These are phyloP conservation scores for Fonsecaea nubica DNA, from an alignment of 2,329 filamentous ascomycete genomes.

Conservation along the genomic window DNA sequence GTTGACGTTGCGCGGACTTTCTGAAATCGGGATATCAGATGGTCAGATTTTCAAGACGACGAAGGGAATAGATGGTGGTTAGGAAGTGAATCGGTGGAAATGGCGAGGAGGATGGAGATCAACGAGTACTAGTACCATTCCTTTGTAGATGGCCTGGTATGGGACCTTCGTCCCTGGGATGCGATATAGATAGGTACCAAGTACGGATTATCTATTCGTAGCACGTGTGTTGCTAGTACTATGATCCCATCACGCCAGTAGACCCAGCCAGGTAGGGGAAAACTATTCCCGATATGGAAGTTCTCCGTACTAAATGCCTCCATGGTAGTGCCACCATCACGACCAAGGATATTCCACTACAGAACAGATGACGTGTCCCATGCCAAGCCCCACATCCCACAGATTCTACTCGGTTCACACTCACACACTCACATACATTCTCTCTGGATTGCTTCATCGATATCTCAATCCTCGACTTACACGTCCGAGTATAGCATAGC, in stretches of 20 bases:
- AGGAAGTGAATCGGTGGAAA: conserved; percentile 17
- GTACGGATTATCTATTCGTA: background rate
- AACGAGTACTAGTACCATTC: too few relatives aligned
- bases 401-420: background rate
- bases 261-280: background rate
- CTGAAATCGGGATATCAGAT: background rate
- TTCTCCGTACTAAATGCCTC: background rate
- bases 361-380: background rate
- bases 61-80: conserved; percentile 12
- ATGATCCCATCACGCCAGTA: too few relatives aligned
- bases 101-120: conserved; percentile 14
- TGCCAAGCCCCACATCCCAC: background rate
- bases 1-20: conserved; percentile 3
- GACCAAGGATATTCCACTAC: too few relatives aligned
- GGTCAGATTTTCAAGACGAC: conserved; percentile 5
- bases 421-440: background rate
- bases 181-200: too few relatives aligned
- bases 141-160: too few relatives aligned
- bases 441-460: too few relatives aligned
- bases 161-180: background rate
- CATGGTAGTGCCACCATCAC: background rate
- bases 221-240: background rate
- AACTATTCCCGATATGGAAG: background rate
- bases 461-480: background rate
- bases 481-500: background rate